Conservation (phyloP, 1,284 basidiomycete species). For the Vanrija sp. region DNA sequence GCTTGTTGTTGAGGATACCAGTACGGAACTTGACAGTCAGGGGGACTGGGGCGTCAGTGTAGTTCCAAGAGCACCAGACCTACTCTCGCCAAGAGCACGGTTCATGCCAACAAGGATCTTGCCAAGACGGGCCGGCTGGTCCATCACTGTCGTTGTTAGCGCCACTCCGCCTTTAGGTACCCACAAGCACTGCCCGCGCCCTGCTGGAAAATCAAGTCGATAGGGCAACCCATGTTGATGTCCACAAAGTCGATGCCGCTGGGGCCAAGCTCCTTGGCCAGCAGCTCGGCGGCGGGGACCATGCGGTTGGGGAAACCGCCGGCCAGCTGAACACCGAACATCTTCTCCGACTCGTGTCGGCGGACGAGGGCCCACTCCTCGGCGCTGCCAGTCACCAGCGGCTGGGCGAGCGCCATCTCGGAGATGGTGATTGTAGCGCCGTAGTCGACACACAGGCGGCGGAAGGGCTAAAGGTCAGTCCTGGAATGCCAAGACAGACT, state of each 20-base stretch:
- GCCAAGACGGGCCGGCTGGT: conserved; percentile 73
- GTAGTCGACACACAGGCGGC: conserved; percentile 76
- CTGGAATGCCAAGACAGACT: conserved; percentile 26
- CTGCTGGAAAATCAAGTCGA: conserved; percentile 88
- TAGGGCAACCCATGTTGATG: conserved; percentile 88
- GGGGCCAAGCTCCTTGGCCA: conserved; percentile 61
- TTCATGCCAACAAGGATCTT: conserved; percentile 91
- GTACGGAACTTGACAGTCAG: conserved; percentile 94
- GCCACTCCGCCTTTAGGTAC: conserved; percentile 3
- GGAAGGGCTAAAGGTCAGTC: conserved; percentile 66
- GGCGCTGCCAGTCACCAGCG: conserved; percentile 73
- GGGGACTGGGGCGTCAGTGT: conserved; percentile 56
- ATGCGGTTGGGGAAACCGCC: conserved; percentile 50
- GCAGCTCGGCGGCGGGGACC: conserved; percentile 76
- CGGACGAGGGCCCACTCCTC: conserved; percentile 89
- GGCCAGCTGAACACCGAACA: conserved; percentile 81
- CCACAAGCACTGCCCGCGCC: conserved; percentile 80
- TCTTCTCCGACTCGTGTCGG: conserved; percentile 77
- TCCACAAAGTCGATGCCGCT: conserved; percentile 82
- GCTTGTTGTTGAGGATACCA: conserved; percentile 79
- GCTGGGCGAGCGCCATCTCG: conserved; percentile 80
- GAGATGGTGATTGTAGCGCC: conserved; percentile 94
- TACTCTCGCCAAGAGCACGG: conserved; percentile 73
- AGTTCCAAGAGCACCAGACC: conserved; percentile 6
- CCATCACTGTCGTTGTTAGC: conserved; percentile 61